Conservation (phyloP, 129 eudicot genomes). For the Saposhnikovia divaricata region DNA sequence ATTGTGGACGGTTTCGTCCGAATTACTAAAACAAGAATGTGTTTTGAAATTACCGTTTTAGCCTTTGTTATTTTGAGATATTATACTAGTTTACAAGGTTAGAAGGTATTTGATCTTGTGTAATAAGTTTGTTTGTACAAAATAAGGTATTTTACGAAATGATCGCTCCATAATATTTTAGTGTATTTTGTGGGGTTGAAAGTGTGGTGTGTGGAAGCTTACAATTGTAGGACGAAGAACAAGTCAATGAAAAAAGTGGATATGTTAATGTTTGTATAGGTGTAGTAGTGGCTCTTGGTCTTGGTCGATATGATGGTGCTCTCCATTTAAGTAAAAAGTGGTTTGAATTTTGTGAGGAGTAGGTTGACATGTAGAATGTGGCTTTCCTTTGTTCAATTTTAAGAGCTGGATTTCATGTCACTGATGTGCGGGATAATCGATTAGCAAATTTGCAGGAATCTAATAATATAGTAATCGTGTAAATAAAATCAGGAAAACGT, state of each 20-base stretch:
- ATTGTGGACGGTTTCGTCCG: slow-evolving; percentile 5
- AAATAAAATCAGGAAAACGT: too few species aligned
- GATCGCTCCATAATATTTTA: not conserved
- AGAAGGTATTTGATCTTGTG: not conserved
- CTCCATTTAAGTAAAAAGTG: not conserved
- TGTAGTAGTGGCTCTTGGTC: not conserved
- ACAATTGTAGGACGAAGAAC: not conserved
- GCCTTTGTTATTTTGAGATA: not conserved
- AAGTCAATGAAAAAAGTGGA: not conserved
- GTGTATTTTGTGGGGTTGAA: not conserved
- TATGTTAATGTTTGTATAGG: not conserved
- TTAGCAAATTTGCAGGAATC: too few species aligned
- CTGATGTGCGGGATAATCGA: too few species aligned
- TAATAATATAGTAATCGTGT: too few species aligned
- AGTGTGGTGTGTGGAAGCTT: not conserved
- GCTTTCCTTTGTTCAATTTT: too few species aligned
- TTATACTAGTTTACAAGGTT: too few species aligned
- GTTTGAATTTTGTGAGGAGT: slow-evolving; percentile 4
- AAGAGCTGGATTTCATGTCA: too few species aligned
- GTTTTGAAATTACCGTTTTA: not conserved
- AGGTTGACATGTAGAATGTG: not conserved
- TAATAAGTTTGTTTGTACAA: not conserved
- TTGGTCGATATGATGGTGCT: not conserved
- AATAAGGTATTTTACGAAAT: not conserved
- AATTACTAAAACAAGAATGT: not conserved